These are phyloP conservation scores for Symbiodinium natans DNA, from an alignment of 73 alveolate genomes.

Conservation along the genomic window DNA sequence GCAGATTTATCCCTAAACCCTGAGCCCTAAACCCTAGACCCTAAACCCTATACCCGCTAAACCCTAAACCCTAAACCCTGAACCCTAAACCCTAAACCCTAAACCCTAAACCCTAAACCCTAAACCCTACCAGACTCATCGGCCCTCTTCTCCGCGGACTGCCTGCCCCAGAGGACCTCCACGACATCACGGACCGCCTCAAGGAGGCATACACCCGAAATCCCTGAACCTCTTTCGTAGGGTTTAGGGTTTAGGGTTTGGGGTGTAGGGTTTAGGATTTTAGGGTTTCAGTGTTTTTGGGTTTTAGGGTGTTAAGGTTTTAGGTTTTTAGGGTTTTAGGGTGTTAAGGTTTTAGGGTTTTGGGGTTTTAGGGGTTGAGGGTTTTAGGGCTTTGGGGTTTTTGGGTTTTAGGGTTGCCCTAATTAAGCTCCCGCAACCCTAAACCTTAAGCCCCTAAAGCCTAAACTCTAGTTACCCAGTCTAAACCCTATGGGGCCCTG, in stretches of 20 bases:
- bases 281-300: not conserved
- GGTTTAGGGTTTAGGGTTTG: not conserved
- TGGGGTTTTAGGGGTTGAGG: not conserved
- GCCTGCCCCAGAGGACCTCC: not conserved
- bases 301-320: not conserved
- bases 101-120: not conserved
- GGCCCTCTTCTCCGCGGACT: no score
- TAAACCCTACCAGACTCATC: no score
- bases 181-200: constrained; percentile 69
- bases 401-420: not conserved
- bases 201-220: constrained; percentile 32
- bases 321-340: not conserved
- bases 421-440: not conserved
- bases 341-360: not conserved
- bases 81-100: not conserved
- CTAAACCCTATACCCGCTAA: no score
- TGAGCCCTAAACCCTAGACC: no score
- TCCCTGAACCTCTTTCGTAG: no score
- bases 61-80: not conserved
- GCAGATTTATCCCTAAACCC: no score
- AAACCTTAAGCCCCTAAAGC: not conserved
- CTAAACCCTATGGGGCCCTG: no score
- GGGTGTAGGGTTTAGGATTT: not conserved
- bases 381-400: not conserved
- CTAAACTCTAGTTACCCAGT: no score